Evolutionary conservation across 176 grass and related monocot species (phyloP).

Genomic region (Avena insularis): DNA sequence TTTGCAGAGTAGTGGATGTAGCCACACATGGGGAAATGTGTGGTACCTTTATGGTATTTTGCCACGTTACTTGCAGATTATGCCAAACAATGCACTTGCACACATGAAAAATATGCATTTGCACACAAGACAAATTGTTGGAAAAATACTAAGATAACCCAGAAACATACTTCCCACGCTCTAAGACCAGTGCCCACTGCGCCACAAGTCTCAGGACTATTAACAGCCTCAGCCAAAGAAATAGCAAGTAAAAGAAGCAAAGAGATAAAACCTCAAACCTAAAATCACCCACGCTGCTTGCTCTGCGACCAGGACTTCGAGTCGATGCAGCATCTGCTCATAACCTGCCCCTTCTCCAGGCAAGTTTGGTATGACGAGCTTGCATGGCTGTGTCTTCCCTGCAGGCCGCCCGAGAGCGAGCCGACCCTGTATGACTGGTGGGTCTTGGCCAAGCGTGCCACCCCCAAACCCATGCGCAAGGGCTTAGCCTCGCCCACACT

Average conservation of each 20-base stretch:
- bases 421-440: too few species aligned
- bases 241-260: slow-evolving; percentile 1
- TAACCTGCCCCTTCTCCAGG: too few species aligned
- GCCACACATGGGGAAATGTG: too few species aligned
- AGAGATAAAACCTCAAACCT: neutral
- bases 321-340: too few species aligned
- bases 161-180: neutral
- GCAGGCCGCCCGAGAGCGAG: too few species aligned
- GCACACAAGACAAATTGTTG: neutral
- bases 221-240: neutral
- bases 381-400: too few species aligned
- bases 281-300: neutral
- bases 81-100: neutral
- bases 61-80: neutral
- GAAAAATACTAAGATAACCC: neutral
- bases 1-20: too few species aligned
- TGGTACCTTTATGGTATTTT: neutral
- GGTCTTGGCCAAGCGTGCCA: too few species aligned
- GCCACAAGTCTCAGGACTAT: neutral
- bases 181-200: neutral
- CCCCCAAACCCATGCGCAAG: too few species aligned
- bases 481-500: too few species aligned
- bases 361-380: too few species aligned
- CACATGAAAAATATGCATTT: neutral
- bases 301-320: too few species aligned